phyloP scores from a whole-genome alignment of 768 basidiomycete species.

The Paxillus involutus region DNA sequence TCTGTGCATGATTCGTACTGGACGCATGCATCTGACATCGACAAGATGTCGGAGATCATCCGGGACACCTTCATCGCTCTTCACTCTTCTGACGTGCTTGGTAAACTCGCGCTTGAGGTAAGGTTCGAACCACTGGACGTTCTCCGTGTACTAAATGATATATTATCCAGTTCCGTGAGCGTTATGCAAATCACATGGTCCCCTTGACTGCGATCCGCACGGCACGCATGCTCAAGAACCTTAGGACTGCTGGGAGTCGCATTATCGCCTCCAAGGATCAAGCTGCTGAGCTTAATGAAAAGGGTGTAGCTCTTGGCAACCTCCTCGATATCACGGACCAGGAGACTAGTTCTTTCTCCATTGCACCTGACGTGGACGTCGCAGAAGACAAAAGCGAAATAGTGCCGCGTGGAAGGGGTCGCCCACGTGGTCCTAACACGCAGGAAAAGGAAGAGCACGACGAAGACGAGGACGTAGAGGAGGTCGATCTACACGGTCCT shows the following conservation, averaged over 20 bases:
- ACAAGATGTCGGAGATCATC: constrained; percentile 86
- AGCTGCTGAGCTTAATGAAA: constrained; percentile 26
- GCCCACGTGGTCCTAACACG: constrained; percentile 18
- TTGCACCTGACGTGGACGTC: background rate
- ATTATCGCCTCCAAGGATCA: constrained; percentile 43
- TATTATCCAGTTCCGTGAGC: constrained; percentile 59
- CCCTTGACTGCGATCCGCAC: constrained; percentile 51
- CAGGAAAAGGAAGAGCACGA: constrained; percentile 19
- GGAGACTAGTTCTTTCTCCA: constrained; percentile 30
- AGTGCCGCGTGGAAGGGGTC: constrained; percentile 13
- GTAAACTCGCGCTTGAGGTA: constrained; percentile 73
- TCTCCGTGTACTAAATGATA: background rate
- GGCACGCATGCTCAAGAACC: constrained; percentile 36
- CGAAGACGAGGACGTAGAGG: constrained; percentile 22
- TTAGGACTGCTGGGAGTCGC: constrained; percentile 44
- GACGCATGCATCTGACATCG: constrained; percentile 89
- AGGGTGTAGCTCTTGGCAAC: constrained; percentile 24
- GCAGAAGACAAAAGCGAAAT: constrained; percentile 12
- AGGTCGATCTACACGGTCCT: constrained; percentile 25
- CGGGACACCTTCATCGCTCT: constrained; percentile 92
- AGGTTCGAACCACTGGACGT: constrained; percentile 13
- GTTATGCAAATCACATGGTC: constrained; percentile 73
- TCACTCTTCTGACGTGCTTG: constrained; percentile 84
- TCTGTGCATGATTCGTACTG: constrained; percentile 99
- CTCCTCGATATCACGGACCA: constrained; percentile 42